Evolutionary conservation across 192 early-diverging fungal genomes (phyloP).

Genomic region (Coemansia sp.): DNA sequence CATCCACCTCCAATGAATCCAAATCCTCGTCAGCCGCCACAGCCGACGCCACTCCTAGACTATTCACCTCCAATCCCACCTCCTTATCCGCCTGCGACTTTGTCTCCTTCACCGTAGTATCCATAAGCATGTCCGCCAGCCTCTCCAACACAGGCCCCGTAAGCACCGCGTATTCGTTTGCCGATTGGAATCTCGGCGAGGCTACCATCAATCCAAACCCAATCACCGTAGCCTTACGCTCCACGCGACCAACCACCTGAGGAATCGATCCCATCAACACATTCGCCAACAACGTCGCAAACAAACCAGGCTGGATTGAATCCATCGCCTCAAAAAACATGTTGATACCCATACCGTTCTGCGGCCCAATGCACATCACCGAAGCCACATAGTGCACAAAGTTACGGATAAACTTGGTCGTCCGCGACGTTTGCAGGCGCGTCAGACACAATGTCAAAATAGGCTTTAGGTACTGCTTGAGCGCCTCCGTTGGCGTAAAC

Average conservation of each 20-base stretch:
- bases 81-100: slow-evolving; percentile 22
- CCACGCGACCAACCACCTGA: slow-evolving; percentile 30
- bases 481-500: slow-evolving; percentile 64
- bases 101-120: slow-evolving; percentile 33
- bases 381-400: slow-evolving; percentile 44
- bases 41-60: slow-evolving; percentile 19
- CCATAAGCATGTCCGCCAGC: slow-evolving; percentile 39
- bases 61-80: slow-evolving; percentile 24
- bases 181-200: slow-evolving; percentile 19
- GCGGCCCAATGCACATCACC: slow-evolving; percentile 31
- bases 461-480: slow-evolving; percentile 56
- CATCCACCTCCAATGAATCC: slow-evolving; percentile 72
- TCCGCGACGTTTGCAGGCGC: slow-evolving; percentile 48
- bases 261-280: slow-evolving; percentile 42
- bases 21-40: slow-evolving; percentile 59
- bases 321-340: slow-evolving; percentile 41
- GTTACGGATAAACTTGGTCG: slow-evolving; percentile 30
- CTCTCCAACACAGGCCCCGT: slow-evolving; percentile 28
- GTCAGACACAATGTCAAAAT: slow-evolving; percentile 60
- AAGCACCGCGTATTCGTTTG: slow-evolving; percentile 8
- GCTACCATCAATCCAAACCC: slow-evolving; percentile 42
- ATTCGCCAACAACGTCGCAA: slow-evolving; percentile 37
- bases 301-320: slow-evolving; percentile 37
- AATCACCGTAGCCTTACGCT: slow-evolving; percentile 48
- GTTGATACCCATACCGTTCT: slow-evolving; percentile 12